Base-by-base conservation (phyloP, 2,329 filamentous ascomycete species). In the Neonectria neomacrospora region DNA sequence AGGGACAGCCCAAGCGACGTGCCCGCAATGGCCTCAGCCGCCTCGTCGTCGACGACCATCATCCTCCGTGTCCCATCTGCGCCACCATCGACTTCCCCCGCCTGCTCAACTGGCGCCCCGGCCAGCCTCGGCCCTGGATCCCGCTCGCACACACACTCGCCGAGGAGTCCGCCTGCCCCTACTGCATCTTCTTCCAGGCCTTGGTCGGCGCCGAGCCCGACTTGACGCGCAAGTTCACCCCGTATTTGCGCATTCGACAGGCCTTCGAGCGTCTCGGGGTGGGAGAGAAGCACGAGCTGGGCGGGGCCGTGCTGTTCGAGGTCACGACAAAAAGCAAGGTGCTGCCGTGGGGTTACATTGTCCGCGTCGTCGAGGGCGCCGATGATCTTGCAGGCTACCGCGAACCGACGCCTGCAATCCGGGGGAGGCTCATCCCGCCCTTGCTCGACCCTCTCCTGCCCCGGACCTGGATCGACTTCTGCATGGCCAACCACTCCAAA, bases 241-340 rank as follows among this genome's bases (percentile, higher is more conserved):
- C 78, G 1, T 80, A 80, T 58, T 59, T 80, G 58, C 77, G 78
- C 58, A 79, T 80, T 45, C 73, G 78, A 22, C 72, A 75, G 50
- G 78, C 77, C 3, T 80, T 80, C 62, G 78, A 80, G 71, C 73
- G 76, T 14, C 69, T 79, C 14, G 77, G 77, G 41, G 71, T 79
- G 9, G 66, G 71, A 23, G 77, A 79, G 69, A 78, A 76, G 67
- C 77, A 80, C 59, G 73, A 74, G 52, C 74, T 80, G 6, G 77
- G 76, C 39, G 71, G 71, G 26, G 73, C 74, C 8, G 75, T 80
- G 11, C 54, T 80, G 34, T 74, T 78, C 44, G 77, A 80, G 67
- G 78, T 80, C 18, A 76, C 74, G 44, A 77, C 76, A 5, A 75
- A 75, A 65, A 77, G 74, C 63, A 78, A 77, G 57, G 69, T 74